phyloP scores from a whole-genome alignment of 441 rosid genomes.

The Gossypium gossypioides region DNA sequence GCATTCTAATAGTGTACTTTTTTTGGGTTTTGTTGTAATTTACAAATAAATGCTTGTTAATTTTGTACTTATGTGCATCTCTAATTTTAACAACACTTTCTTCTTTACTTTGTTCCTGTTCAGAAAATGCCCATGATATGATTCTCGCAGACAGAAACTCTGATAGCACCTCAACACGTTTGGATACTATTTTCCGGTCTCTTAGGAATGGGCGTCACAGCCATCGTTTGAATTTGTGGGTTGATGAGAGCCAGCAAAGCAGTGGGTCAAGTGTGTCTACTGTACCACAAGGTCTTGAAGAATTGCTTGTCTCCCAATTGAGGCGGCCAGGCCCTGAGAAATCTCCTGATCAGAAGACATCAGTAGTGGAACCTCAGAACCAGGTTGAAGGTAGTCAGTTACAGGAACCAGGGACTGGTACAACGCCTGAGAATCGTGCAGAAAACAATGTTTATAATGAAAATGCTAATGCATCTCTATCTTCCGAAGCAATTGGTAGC shows the following conservation, averaged over 20 bases:
- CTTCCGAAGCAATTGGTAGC: conserved; percentile 38
- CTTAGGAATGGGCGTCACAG: conserved; percentile 87
- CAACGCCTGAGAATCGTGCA: conserved; percentile 36
- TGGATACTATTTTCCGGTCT: conserved; percentile 87
- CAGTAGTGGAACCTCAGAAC: conserved; percentile 41
- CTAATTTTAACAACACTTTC: conserved; percentile 8
- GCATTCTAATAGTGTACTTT: neutral
- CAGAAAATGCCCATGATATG: conserved; percentile 50
- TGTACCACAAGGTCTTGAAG: conserved; percentile 89
- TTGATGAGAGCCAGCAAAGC: conserved; percentile 75
- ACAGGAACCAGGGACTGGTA: conserved; percentile 43
- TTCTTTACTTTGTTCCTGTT: neutral
- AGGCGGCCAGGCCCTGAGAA: conserved; percentile 60
- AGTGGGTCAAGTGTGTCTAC: conserved; percentile 66
- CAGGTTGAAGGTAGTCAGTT: conserved; percentile 35
- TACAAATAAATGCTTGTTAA: neutral
- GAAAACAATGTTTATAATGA: conserved; percentile 44
- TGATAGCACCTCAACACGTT: conserved; percentile 42
- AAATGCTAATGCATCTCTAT: conserved; percentile 32
- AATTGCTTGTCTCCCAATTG: conserved; percentile 81
- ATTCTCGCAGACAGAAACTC: conserved; percentile 46
- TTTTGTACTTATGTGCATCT: conserved; percentile 9
- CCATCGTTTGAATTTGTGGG: conserved; percentile 87
- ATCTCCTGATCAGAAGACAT: conserved; percentile 47
- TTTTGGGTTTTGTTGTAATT: neutral